Conservation (phyloP, 495 filamentous ascomycete genomes). For the Penicillium desertorum region DNA sequence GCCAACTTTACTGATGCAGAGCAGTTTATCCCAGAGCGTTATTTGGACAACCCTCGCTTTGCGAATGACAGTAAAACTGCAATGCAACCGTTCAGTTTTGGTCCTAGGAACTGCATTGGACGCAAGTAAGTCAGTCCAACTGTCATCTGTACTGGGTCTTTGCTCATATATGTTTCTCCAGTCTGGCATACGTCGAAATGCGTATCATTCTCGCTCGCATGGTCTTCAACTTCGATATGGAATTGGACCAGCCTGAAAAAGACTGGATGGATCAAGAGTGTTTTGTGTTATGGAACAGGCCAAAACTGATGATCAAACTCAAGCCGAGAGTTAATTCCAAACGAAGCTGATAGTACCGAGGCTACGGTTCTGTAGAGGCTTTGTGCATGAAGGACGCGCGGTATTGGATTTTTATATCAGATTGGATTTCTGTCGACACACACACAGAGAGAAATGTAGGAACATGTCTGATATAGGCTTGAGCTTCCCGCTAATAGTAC, state of each 20-base stretch:
- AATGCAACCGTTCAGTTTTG: conserved; percentile 56
- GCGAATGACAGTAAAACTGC: conserved; percentile 43
- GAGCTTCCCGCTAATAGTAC: neutral
- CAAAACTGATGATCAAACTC: conserved; percentile 36
- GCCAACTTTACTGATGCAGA: conserved; percentile 47
- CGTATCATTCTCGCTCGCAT: conserved; percentile 39
- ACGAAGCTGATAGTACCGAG: neutral
- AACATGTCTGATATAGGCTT: neutral
- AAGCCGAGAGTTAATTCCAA: conserved; percentile 6
- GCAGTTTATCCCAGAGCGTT: conserved; percentile 54
- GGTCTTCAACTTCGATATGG: conserved; percentile 47
- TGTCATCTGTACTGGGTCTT: neutral
- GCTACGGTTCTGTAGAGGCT: neutral
- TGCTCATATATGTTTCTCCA: conserved; percentile 10
- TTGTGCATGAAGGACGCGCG: neutral
- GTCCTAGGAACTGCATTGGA: conserved; percentile 61
- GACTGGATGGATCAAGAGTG: conserved; percentile 39
- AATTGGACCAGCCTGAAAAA: conserved; percentile 19
- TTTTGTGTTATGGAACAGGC: conserved; percentile 44
- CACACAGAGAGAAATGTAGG: neutral
- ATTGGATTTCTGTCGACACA: neutral
- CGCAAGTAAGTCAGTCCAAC: conserved; percentile 46
- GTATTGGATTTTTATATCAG: neutral
- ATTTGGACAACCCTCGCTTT: conserved; percentile 36
- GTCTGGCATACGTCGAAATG: conserved; percentile 48